Percentiles rank a stretch among this genome's conserved stretches.
Conservation (phyloP, 2,329 filamentous ascomycete genomes). For the Dactylonectria macrodidyma region DNA sequence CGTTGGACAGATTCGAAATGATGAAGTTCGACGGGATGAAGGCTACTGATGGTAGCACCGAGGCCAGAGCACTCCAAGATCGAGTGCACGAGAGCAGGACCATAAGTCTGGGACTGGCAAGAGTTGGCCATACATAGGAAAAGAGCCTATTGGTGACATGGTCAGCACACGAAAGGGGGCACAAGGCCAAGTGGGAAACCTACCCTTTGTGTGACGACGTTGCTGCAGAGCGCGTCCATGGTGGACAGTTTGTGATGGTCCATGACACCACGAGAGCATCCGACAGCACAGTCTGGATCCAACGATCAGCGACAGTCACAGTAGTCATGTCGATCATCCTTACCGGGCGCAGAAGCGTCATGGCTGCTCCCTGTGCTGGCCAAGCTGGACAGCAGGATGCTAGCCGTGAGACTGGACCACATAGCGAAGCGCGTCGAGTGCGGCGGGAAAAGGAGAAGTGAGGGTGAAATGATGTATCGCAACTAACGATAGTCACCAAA, state of each 20-base stretch:
- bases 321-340: neutral
- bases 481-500: conserved; percentile 53
- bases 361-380: conserved; percentile 12
- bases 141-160: conserved; percentile 41
- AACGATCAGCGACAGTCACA: conserved; percentile 8
- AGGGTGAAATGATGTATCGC: conserved; percentile 47
- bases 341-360: conserved; percentile 33
- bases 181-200: neutral
- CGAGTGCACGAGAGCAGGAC: conserved; percentile 47
- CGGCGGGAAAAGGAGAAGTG: conserved; percentile 29
- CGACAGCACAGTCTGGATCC: conserved; percentile 33
- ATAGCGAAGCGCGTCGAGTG: conserved; percentile 37
- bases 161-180: conserved; percentile 38
- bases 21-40: conserved; percentile 51
- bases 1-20: conserved; percentile 27
- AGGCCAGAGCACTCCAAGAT: conserved; percentile 47
- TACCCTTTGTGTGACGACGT: conserved; percentile 46
- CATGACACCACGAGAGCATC: conserved; percentile 38
- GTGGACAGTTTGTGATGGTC: conserved; percentile 22
- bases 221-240: conserved; percentile 34
- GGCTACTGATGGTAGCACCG: conserved; percentile 47
- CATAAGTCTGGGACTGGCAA: conserved; percentile 49
- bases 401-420: conserved; percentile 34
- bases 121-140: conserved; percentile 51
- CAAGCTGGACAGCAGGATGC: conserved; percentile 35